These are phyloP conservation scores for Syzygium aqueum DNA, from an alignment of 345 rosid genomes.

Conservation along the genomic window DNA sequence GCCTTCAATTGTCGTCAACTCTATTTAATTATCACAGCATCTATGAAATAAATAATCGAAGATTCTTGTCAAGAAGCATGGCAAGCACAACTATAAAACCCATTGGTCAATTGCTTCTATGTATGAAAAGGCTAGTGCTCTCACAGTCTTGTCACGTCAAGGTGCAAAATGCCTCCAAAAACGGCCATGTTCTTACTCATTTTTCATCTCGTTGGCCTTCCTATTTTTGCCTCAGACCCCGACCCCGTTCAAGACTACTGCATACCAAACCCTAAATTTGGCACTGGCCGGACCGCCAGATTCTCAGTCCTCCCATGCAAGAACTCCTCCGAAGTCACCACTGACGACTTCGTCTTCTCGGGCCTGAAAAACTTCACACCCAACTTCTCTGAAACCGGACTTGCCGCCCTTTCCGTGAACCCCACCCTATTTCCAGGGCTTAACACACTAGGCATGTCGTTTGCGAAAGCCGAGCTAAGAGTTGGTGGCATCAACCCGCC, in stretches of 20 bases:
- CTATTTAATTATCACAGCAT: not conserved
- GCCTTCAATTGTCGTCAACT: not conserved
- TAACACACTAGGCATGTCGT: slow-evolving; percentile 12
- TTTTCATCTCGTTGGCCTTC: not conserved
- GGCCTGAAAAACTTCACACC: not conserved
- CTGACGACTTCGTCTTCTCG: slow-evolving; percentile 8
- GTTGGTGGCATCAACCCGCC: slow-evolving; percentile 9
- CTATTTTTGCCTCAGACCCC: slow-evolving; percentile 5
- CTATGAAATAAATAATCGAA: not conserved
- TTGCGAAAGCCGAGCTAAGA: not conserved
- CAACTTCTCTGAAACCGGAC: slow-evolving; percentile 7
- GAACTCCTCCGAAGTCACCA: slow-evolving; percentile 6
- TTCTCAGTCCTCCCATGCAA: slow-evolving; percentile 1
- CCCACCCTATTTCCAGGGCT: slow-evolving; percentile 8
- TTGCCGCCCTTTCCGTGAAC: slow-evolving; percentile 2
- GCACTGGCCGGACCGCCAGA: not conserved
- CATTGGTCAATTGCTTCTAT: not conserved
- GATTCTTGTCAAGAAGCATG: not conserved
- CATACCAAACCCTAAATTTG: slow-evolving; percentile 2
- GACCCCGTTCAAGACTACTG: slow-evolving; percentile 11
- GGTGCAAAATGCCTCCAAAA: not conserved
- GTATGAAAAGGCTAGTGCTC: not conserved
- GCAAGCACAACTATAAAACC: not conserved
- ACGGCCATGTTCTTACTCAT: not conserved
- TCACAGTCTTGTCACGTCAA: not conserved